These are phyloP conservation scores for Ploettnerulaceae sp. DNA, from an alignment of 2,329 filamentous ascomycete species.

Conservation along the genomic window DNA sequence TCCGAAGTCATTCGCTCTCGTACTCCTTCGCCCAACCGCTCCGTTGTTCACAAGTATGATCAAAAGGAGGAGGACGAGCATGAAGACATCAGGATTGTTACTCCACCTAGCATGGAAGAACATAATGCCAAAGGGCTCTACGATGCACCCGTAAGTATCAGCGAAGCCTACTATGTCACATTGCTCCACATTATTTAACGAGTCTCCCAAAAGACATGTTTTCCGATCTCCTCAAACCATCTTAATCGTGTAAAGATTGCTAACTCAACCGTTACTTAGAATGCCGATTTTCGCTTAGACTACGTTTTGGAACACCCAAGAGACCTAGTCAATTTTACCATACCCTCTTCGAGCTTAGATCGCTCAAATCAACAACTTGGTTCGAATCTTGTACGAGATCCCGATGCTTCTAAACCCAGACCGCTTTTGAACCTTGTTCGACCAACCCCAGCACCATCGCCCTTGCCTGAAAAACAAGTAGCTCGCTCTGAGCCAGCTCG, in stretches of 20 bases:
- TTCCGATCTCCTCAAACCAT: no score
- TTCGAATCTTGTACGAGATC: conserved; percentile 25
- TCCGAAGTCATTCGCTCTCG: conserved; percentile 49
- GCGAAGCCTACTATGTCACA: no score
- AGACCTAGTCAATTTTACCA: conserved; percentile 40
- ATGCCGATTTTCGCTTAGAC: conserved; percentile 61
- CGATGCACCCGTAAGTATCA: conserved; percentile 51
- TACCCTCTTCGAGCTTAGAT: conserved; percentile 27
- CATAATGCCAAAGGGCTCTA: conserved; percentile 46
- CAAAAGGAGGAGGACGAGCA: conserved; percentile 34
- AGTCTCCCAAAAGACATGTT: background rate
- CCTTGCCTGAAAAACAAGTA: conserved; percentile 41
- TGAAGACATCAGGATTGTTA: conserved; percentile 44
- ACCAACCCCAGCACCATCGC: conserved; percentile 54
- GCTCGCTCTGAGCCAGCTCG: conserved; percentile 15
- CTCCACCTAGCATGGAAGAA: conserved; percentile 48
- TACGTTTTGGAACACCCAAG: conserved; percentile 49
- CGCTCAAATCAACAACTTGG: conserved; percentile 38
- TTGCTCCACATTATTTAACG: background rate
- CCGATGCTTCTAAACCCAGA: conserved; percentile 33
- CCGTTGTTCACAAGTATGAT: conserved; percentile 51
- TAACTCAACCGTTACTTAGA: no score
- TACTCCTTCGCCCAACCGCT: conserved; percentile 46
- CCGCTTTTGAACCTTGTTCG: conserved; percentile 57
- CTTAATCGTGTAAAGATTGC: no score